Evolutionary conservation across 139 green algal species (phyloP).

Genomic region (Chlorella sorokiniana): DNA sequence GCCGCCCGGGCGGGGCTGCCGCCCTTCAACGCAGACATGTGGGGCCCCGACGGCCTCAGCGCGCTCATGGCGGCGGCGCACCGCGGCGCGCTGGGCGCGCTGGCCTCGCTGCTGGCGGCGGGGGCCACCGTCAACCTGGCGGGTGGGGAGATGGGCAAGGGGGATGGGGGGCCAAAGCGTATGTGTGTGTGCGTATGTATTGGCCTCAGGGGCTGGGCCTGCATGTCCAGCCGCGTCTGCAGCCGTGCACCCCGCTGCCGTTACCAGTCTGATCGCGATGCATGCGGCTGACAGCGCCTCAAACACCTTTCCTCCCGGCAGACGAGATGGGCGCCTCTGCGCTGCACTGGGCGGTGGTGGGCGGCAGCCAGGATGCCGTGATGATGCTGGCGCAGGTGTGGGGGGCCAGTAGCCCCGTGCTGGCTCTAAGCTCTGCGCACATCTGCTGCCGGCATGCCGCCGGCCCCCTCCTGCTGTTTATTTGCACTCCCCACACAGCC

Average conservation of each 20-base stretch:
- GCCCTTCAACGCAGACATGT: conserved; percentile 19
- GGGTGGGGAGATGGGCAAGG: too few species aligned
- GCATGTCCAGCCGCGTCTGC: too few species aligned
- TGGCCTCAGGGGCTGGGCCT: too few species aligned
- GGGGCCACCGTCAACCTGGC: conserved; percentile 16
- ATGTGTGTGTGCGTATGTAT: too few species aligned
- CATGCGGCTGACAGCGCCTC: neutral
- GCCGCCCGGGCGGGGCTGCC: neutral
- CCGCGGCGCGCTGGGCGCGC: conserved; percentile 10
- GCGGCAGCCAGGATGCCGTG: neutral
- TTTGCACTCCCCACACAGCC: too few species aligned
- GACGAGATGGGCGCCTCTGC: conserved; percentile 25
- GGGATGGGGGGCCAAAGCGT: too few species aligned
- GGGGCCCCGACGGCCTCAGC: conserved; percentile 5
- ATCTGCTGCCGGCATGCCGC: too few species aligned
- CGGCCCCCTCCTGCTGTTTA: too few species aligned
- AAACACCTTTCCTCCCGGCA: neutral
- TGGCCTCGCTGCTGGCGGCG: conserved; percentile 8
- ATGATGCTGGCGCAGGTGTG: conserved; percentile 19
- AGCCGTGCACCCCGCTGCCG: neutral
- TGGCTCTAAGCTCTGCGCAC: too few species aligned
- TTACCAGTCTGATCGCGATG: too few species aligned
- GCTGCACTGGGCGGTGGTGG: conserved; percentile 29
- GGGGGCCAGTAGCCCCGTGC: too few species aligned
- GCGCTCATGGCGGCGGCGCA: conserved; percentile 17